These are phyloP conservation scores for Solanum hybrid DNA, from an alignment of 305 asterid species.

Conservation along the genomic window DNA sequence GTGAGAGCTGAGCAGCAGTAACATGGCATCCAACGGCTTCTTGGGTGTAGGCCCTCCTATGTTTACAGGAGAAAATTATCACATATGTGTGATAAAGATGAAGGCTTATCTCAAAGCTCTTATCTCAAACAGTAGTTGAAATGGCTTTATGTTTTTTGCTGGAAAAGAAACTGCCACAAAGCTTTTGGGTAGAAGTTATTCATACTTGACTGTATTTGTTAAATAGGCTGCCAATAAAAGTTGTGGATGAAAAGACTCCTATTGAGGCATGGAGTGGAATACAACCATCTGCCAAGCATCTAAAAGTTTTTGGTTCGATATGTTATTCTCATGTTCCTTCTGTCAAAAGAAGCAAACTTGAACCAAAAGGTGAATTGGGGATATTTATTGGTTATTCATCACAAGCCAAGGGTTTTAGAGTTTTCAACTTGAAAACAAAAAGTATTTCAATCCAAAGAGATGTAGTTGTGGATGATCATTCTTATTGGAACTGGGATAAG, in stretches of 20 bases:
- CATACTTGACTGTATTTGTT: too few species aligned
- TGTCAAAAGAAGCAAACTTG: too few species aligned
- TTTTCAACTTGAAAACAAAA: not conserved
- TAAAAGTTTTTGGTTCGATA: too few species aligned
- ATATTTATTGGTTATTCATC: not conserved
- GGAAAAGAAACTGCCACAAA: not conserved
- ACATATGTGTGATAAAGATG: too few species aligned
- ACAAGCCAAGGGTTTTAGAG: not conserved
- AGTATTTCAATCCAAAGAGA: not conserved
- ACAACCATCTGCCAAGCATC: too few species aligned
- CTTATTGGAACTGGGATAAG: not conserved
- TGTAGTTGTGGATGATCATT: not conserved
- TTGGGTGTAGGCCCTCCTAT: not conserved
- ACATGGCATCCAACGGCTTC: not conserved
- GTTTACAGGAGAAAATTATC: not conserved
- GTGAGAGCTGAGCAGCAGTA: too few species aligned
- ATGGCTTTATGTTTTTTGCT: not conserved
- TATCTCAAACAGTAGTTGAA: too few species aligned
- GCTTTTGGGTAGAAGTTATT: not conserved
- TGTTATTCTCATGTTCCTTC: too few species aligned
- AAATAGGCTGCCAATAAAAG: too few species aligned
- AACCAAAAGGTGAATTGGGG: too few species aligned
- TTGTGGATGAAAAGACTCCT: too few species aligned
- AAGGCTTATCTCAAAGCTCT: not conserved
- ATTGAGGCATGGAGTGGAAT: too few species aligned